Percentiles rank a stretch among this genome's conserved stretches.
Evolutionary conservation across 768 basidiomycete species (phyloP).

Genomic region (Mrakia frigida): DNA sequence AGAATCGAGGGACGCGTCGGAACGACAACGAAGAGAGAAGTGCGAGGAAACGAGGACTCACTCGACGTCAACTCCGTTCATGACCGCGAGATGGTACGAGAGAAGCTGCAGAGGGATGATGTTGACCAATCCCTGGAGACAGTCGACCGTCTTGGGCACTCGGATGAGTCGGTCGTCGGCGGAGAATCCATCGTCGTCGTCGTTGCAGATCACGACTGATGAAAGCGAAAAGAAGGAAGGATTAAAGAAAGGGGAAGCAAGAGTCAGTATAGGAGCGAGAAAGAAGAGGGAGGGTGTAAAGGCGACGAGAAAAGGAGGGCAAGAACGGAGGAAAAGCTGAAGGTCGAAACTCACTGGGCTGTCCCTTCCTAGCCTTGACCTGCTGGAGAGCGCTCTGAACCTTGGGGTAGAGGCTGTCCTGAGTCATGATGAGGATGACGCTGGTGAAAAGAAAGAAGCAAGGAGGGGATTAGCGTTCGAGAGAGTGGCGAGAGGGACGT

Average conservation of each 20-base stretch:
- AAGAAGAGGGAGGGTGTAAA: background rate
- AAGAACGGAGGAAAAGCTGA: background rate
- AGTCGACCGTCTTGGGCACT: constrained; percentile 90
- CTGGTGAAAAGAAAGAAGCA: constrained; percentile 35
- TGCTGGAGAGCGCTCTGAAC: constrained; percentile 93
- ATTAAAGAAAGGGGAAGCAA: background rate
- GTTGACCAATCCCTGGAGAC: constrained; percentile 89
- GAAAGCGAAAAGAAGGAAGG: background rate
- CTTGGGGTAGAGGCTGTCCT: constrained; percentile 96
- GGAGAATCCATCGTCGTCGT: constrained; percentile 71
- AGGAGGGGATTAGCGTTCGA: background rate
- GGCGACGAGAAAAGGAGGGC: too few species aligned
- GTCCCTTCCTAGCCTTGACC: constrained; percentile 94
- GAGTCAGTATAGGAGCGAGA: background rate
- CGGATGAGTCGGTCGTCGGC: constrained; percentile 76
- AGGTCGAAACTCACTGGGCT: constrained; percentile 46
- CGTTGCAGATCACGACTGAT: constrained; percentile 91
- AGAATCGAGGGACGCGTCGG: too few species aligned
- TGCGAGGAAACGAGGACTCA: background rate
- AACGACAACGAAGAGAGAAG: background rate
- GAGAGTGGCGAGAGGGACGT: background rate
- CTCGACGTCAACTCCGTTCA: constrained; percentile 94
- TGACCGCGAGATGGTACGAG: constrained; percentile 92
- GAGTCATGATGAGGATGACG: constrained; percentile 98
- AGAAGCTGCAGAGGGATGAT: constrained; percentile 93